These are phyloP conservation scores for Pseudognaphalium luteoalbum DNA, from an alignment of 129 eudicot genomes.

Conservation along the genomic window DNA sequence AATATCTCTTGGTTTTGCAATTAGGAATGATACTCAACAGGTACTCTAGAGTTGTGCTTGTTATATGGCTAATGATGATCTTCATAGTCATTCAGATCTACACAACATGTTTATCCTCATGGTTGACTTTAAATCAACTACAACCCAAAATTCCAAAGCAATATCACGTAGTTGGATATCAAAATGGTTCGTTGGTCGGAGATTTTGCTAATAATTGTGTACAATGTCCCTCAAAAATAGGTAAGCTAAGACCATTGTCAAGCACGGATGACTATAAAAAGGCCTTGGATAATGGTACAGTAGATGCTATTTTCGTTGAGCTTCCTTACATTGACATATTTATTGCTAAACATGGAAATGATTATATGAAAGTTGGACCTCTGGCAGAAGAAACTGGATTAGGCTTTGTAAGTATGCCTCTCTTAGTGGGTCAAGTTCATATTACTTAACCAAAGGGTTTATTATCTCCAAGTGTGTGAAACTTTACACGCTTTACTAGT, in stretches of 20 bases:
- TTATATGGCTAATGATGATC: constrained; percentile 24
- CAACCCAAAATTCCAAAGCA: constrained; percentile 24
- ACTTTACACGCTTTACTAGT: no score
- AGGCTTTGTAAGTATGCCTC: constrained; percentile 21
- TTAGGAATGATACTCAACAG: constrained; percentile 26
- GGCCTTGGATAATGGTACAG: constrained; percentile 7
- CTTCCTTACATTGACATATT: constrained; percentile 24
- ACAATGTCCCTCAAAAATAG: not conserved
- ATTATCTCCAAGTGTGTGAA: no score
- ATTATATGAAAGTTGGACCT: constrained; percentile 31
- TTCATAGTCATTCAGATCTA: constrained; percentile 31
- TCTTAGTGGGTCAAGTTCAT: not conserved
- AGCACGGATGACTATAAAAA: constrained; percentile 11
- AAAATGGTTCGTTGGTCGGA: constrained; percentile 12
- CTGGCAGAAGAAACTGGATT: constrained; percentile 20
- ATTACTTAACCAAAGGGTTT: no score
- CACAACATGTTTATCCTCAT: constrained; percentile 30
- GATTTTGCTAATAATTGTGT: constrained; percentile 8
- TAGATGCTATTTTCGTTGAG: constrained; percentile 27
- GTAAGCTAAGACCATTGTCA: not conserved
- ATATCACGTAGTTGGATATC: constrained; percentile 26
- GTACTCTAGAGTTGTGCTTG: constrained; percentile 30
- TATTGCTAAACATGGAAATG: constrained; percentile 14
- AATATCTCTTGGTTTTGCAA: not conserved
- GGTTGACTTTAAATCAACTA: constrained; percentile 32